Conservation (phyloP, 345 rosid species). For the Durio zibethinus region DNA sequence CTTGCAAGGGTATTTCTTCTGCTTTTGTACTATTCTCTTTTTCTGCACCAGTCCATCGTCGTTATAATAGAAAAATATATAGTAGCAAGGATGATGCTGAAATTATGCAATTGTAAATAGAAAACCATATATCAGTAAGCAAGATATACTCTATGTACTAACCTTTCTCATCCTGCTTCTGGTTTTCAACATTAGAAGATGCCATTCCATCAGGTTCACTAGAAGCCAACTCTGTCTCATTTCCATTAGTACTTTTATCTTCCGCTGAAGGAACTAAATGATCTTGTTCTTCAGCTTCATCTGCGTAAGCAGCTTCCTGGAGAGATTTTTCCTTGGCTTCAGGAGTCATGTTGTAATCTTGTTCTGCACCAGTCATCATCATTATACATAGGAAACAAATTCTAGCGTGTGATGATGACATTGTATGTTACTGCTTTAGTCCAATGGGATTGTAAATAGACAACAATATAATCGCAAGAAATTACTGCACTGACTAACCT, state of each 20-base stretch:
- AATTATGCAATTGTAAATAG: background rate
- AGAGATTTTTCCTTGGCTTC: slow-evolving; percentile 12
- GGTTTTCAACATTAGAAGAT: slow-evolving; percentile 11
- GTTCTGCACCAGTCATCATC: slow-evolving; percentile 23
- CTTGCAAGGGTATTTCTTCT: slow-evolving; percentile 18
- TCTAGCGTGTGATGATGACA: background rate
- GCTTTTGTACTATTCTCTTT: slow-evolving; percentile 17
- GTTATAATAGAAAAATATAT: background rate
- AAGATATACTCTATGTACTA: background rate
- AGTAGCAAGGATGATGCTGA: background rate
- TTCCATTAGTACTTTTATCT: slow-evolving; percentile 10
- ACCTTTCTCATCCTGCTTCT: slow-evolving; percentile 4
- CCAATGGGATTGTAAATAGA: background rate
- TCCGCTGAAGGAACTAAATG: slow-evolving; percentile 16
- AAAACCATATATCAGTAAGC: background rate
- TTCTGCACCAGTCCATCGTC: slow-evolving; percentile 25
- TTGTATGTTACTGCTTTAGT: background rate
- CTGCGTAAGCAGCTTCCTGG: slow-evolving; percentile 18
- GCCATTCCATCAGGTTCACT: slow-evolving; percentile 8
- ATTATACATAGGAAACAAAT: background rate
- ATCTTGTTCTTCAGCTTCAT: slow-evolving; percentile 22
- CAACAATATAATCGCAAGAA: background rate
- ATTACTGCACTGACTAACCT: background rate
- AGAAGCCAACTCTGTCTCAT: slow-evolving; percentile 13
- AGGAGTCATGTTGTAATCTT: background rate